Conservation (phyloP, 495 filamentous ascomycete species). For the Hyaloscypha finlandica region DNA sequence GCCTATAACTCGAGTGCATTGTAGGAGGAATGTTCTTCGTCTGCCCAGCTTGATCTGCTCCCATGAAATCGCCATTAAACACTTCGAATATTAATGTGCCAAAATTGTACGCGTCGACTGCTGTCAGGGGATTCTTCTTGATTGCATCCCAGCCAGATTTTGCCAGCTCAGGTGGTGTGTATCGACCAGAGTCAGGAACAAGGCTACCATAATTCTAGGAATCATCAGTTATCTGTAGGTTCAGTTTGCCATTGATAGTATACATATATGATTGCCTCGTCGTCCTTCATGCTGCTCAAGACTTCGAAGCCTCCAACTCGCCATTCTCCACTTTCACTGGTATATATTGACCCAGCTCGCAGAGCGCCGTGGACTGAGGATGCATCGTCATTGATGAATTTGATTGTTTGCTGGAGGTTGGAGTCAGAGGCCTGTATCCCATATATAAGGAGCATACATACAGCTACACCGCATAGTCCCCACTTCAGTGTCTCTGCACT, state of each 20-base stretch:
- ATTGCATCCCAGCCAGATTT: conserved; percentile 87
- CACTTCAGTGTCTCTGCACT: conserved; percentile 92
- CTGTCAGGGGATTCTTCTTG: conserved; percentile 77
- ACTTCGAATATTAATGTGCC: conserved; percentile 84
- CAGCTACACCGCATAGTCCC: conserved; percentile 85
- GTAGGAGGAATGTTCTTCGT: conserved; percentile 83
- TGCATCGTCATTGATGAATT: conserved; percentile 95
- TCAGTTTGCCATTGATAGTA: conserved; percentile 32
- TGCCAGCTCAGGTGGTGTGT: conserved; percentile 81
- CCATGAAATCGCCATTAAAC: conserved; percentile 80
- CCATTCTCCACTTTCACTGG: conserved; percentile 96
- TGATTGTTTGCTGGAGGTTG: conserved; percentile 70
- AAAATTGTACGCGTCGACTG: conserved; percentile 84
- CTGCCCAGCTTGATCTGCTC: conserved; percentile 74
- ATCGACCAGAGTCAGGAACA: conserved; percentile 78
- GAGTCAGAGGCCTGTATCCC: not conserved
- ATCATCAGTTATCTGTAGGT: not conserved
- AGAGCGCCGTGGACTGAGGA: conserved; percentile 86
- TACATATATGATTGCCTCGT: conserved; percentile 89
- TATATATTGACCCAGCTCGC: conserved; percentile 81
- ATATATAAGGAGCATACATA: conserved; percentile 40
- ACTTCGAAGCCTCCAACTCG: conserved; percentile 93
- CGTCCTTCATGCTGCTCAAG: conserved; percentile 92
- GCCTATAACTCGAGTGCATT: conserved; percentile 89
- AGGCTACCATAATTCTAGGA: conserved; percentile 79